phyloP scores from a whole-genome alignment of 1,284 basidiomycete genomes.

The Afroboletus lepidellus region DNA sequence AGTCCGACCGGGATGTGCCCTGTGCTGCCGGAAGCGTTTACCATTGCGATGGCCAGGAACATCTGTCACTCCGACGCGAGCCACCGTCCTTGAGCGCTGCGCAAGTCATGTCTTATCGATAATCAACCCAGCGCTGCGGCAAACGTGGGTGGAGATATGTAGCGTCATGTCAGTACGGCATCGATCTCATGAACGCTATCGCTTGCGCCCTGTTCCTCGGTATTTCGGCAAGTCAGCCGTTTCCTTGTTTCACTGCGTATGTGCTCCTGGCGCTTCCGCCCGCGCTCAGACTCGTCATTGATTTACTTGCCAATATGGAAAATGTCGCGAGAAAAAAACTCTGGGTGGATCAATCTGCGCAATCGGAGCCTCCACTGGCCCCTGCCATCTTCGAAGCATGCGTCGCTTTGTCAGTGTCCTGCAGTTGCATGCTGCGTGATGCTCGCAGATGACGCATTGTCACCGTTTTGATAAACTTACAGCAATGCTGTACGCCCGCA shows the following conservation, averaged over 20 bases:
- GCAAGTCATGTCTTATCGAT: too few relatives aligned
- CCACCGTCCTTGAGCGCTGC: too few relatives aligned
- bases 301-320: too few relatives aligned
- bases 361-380: neutral
- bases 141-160: slow-evolving; percentile 22
- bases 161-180: slow-evolving; percentile 2
- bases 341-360: slow-evolving; percentile 1
- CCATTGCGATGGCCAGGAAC: too few relatives aligned
- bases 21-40: too few relatives aligned
- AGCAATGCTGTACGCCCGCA: slow-evolving; percentile 15
- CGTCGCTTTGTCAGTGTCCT: slow-evolving; percentile 1
- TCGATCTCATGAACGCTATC: slow-evolving; percentile 11
- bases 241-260: slow-evolving; percentile 5
- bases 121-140: slow-evolving; percentile 1
- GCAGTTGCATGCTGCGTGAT: slow-evolving; percentile 15
- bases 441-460: slow-evolving; percentile 14
- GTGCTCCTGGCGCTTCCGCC: neutral
- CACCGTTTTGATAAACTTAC: neutral
- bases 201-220: slow-evolving; percentile 4
- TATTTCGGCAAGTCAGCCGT: slow-evolving; percentile 1
- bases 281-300: neutral
- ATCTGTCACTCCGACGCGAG: too few relatives aligned
- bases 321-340: neutral
- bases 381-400: neutral
- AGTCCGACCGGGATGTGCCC: too few relatives aligned